Evolutionary conservation across 495 filamentous ascomycete genomes (phyloP).

Genomic region (Cryomyces antarcticus): DNA sequence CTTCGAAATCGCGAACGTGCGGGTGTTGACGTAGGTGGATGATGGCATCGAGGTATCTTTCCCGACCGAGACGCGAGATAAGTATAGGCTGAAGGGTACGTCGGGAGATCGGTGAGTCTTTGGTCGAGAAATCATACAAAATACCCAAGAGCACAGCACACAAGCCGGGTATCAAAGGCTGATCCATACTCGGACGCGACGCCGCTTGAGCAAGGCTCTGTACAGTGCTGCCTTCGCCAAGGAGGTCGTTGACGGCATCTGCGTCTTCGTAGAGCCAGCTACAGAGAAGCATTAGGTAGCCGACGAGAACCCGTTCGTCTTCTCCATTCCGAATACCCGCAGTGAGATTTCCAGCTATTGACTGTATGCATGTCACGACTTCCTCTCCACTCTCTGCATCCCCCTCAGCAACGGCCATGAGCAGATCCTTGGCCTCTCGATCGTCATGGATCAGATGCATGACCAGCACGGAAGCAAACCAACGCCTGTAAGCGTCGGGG

Average conservation of each 20-base stretch:
- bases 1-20: slow-evolving; percentile 79
- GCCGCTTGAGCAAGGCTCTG: slow-evolving; percentile 48
- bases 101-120: slow-evolving; percentile 80
- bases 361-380: slow-evolving; percentile 84
- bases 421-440: slow-evolving; percentile 52
- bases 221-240: slow-evolving; percentile 84
- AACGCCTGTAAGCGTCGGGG: slow-evolving; percentile 73
- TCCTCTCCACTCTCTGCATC: slow-evolving; percentile 84
- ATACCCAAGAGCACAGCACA: slow-evolving; percentile 71
- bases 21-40: slow-evolving; percentile 58
- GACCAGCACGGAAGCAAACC: slow-evolving; percentile 80
- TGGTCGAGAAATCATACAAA: slow-evolving; percentile 92
- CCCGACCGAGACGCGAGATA: slow-evolving; percentile 44
- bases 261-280: slow-evolving; percentile 88
- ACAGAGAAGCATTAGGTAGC: slow-evolving; percentile 81
- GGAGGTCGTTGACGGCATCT: slow-evolving; percentile 78
- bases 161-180: slow-evolving; percentile 56
- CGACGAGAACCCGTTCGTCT: slow-evolving; percentile 65
- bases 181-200: slow-evolving; percentile 34
- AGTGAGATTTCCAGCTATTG: slow-evolving; percentile 52
- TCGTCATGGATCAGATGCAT: slow-evolving; percentile 80
- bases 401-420: slow-evolving; percentile 71
- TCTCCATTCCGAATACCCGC: slow-evolving; percentile 27
- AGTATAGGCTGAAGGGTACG: slow-evolving; percentile 66
- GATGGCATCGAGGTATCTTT: slow-evolving; percentile 75